A percentile compares a stretch with the other conserved stretches of the same genome.
phyloP scores from a whole-genome alignment of 768 basidiomycete species.

The Piloderma croceum region DNA sequence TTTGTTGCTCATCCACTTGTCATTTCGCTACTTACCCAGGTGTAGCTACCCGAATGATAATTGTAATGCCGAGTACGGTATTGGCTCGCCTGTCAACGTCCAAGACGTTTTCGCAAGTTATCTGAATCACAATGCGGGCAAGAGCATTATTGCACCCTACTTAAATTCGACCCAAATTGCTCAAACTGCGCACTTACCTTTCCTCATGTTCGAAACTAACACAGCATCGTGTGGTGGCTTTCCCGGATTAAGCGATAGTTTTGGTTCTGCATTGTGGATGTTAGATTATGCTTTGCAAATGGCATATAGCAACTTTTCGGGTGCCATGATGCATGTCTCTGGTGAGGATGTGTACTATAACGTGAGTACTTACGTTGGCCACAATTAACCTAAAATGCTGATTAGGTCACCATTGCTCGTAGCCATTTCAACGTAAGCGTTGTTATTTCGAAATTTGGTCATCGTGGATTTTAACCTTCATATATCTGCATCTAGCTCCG shows the following conservation, averaged over 20 bases:
- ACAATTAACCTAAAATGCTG: too few relatives aligned
- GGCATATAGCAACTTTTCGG: constrained; percentile 43
- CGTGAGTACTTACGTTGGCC: constrained; percentile 25
- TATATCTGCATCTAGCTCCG: constrained; percentile 39
- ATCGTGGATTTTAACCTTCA: constrained; percentile 4
- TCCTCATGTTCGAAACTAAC: constrained; percentile 57
- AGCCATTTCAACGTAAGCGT: too few relatives aligned
- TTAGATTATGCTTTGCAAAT: constrained; percentile 49
- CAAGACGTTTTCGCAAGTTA: constrained; percentile 48
- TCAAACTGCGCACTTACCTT: constrained; percentile 33
- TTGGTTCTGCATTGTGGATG: constrained; percentile 46
- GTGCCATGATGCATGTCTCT: constrained; percentile 38
- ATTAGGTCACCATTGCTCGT: too few relatives aligned
- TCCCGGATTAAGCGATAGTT: constrained; percentile 57
- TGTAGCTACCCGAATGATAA: constrained; percentile 57
- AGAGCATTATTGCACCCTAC: constrained; percentile 46
- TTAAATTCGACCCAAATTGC: constrained; percentile 39
- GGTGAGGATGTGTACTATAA: constrained; percentile 40
- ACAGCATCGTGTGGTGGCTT: too few relatives aligned
- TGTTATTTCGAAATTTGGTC: too few relatives aligned
- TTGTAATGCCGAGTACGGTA: constrained; percentile 46
- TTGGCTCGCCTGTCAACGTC: constrained; percentile 34
- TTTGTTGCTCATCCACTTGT: background rate
- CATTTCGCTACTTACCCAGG: too few relatives aligned
- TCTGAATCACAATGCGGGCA: constrained; percentile 52